Evolutionary conservation across 306 rosid species (phyloP).

Genomic region (Cyclanthera cordifolia): DNA sequence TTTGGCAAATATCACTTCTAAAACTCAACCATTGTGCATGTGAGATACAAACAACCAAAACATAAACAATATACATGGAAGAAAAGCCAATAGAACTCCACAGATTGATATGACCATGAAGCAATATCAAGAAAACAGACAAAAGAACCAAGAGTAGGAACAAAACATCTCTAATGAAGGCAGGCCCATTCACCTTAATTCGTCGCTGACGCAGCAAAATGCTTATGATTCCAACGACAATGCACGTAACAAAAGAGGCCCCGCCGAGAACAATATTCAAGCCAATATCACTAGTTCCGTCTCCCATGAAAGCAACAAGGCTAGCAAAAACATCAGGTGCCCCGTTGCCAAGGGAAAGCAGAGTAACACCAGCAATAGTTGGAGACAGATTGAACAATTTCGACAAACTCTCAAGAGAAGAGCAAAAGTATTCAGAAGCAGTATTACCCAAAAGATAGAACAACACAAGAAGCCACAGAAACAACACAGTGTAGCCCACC

Average conservation of each 20-base stretch:
- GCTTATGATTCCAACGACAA: constrained; percentile 58
- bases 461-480: constrained; percentile 55
- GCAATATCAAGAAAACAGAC: constrained; percentile 35
- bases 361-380: constrained; percentile 77
- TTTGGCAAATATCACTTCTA: not conserved
- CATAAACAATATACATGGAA: constrained; percentile 52
- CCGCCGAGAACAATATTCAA: constrained; percentile 73
- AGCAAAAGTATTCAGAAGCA: constrained; percentile 68
- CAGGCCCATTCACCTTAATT: constrained; percentile 30
- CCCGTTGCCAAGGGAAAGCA: constrained; percentile 80
- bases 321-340: constrained; percentile 81
- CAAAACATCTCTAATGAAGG: constrained; percentile 46
- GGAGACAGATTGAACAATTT: constrained; percentile 54
- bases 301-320: constrained; percentile 47
- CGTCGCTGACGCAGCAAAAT: constrained; percentile 24
- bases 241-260: constrained; percentile 48
- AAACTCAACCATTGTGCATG: constrained; percentile 24
- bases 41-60: constrained; percentile 41
- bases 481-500: constrained; percentile 34
- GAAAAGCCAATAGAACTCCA: constrained; percentile 49
- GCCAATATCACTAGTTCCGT: constrained; percentile 45
- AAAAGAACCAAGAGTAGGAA: constrained; percentile 51
- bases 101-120: constrained; percentile 37
- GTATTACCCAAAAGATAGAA: constrained; percentile 75
- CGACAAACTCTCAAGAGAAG: constrained; percentile 54